These are phyloP conservation scores for Botrytis paeoniae DNA, from an alignment of 2,329 filamentous ascomycete species.

Conservation along the genomic window DNA sequence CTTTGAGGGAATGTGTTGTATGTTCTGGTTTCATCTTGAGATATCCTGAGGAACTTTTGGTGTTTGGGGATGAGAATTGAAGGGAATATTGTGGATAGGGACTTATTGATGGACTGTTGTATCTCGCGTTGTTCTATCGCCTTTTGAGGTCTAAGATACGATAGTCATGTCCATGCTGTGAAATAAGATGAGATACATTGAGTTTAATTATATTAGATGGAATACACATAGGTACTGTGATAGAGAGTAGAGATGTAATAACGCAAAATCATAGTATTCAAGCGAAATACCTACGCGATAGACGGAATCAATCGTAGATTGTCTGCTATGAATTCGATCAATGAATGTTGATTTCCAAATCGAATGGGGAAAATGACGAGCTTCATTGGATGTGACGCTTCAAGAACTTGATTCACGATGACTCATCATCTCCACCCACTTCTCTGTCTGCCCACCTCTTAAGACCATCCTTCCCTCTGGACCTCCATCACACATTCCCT, in stretches of 20 bases:
- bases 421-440: slow-evolving; percentile 1
- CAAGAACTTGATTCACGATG: background rate
- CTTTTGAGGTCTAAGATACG: background rate
- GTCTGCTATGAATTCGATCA: background rate
- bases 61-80: background rate
- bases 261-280: background rate
- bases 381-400: background rate
- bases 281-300: background rate
- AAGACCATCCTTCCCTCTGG: background rate
- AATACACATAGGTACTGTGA: background rate
- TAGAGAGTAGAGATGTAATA: background rate
- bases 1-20: background rate
- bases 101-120: background rate
- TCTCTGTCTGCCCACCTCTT: background rate
- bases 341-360: background rate
- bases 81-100: background rate
- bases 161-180: background rate
- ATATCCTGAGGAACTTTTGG: background rate
- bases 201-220: background rate
- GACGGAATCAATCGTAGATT: background rate
- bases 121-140: background rate
- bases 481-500: background rate
- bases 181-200: background rate
- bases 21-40: background rate
- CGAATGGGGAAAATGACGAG: background rate